Base-by-base conservation (phyloP, 768 basidiomycete species). In the Omphalotus guepiniiformis region DNA sequence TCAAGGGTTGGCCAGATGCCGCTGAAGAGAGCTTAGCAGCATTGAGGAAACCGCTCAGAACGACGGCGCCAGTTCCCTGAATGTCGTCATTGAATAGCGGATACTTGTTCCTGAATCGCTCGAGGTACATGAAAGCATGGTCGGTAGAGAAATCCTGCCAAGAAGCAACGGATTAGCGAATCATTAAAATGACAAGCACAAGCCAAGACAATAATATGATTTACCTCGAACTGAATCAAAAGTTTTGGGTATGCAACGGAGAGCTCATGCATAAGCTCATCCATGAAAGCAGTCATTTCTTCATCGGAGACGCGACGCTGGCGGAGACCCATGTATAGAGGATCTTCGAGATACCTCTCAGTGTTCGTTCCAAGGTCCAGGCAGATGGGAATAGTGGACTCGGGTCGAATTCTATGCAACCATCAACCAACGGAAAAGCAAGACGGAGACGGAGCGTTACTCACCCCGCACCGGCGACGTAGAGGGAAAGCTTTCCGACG, bases 291-390 rank as follows among this genome's bases (percentile, higher is more conserved):
- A 16, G 76, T 74, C 73, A 88, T 86, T 57, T 80, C 80, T 16
- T 69, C 68, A 21, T 81, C 78, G 69, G 21, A 82, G 70, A 42
- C 89, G 80, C 55, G 46, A 30, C 74, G 80, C 58, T 84, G 80
- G 39, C 88, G 81, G 34, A 88, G 74, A 22, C 94, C 94, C 55
- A 95, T 79, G 67, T 97, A 97, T 22, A 95, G 70, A 1, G 92
- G 91, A 64, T 96, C 93, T 15, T 88, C 79, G 35, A 94, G 73
- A 66, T 81, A 84, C 48, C 70, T 67, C 52, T 88, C 73, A 47
- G 81, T 95, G 68, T 95, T 90, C 5, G 93, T 95, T 32, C 93
- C 94, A 32, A 95, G 76, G 67, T 96, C 93, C 46, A 92, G 73
- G 55, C 80, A 82, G 57, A 93, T 91, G 25, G 92, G 91, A 28